Base-by-base conservation (phyloP, 257 asterid genomes). In the Plectranthus barbatus region DNA sequence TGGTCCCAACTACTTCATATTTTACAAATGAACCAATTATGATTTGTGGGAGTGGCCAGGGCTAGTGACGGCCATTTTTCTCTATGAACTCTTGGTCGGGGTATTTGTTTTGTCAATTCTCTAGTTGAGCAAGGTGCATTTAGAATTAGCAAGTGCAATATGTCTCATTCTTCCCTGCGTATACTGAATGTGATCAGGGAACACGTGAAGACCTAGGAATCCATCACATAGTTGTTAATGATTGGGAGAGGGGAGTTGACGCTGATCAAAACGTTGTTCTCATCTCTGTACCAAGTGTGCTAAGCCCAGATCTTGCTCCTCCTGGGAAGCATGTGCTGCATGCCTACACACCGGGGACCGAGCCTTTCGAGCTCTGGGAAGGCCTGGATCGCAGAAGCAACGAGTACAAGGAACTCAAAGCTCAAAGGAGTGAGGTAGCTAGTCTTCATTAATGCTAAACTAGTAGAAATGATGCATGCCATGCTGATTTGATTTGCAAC, bases 311-410 rank as follows among this genome's bases (percentile, higher is more conserved):
- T 62, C 92, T 91, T 54, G 96, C 95, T 4, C 98, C 98, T 23
- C 88, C 91, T 5, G 96, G 98, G 37, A 91, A 91, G 69, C 96
- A 88, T 31, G 73, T 91, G 20, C 65, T 91, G 64, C 98, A 91
- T 60, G 98, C 98, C 51, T 88, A 91, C 55, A 83, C 87, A 37
- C 97, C 98, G 1, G 98, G 98, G 49, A 91, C 98, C 1, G 98
- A 91, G 76, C 95, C 98, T 3, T 91, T 81, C 54, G 83, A 79
- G 66, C 75, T 86, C 10, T 91, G 97, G 97, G 87, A 88, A 75
- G 89, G 95, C 55, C 98, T 91, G 12, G 98, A 88, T 42, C 88
- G 94, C 44, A 79, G 69, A 71, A 88, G 95, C 69, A 82, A 45
- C 4, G 87, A 88, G 83, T 91, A 91, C 80, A 88, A 86, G 83